Percentiles rank a stretch among this genome's conserved stretches.
Conservation (phyloP, 169 alveolate genomes). For the Plasmodium malariae region DNA sequence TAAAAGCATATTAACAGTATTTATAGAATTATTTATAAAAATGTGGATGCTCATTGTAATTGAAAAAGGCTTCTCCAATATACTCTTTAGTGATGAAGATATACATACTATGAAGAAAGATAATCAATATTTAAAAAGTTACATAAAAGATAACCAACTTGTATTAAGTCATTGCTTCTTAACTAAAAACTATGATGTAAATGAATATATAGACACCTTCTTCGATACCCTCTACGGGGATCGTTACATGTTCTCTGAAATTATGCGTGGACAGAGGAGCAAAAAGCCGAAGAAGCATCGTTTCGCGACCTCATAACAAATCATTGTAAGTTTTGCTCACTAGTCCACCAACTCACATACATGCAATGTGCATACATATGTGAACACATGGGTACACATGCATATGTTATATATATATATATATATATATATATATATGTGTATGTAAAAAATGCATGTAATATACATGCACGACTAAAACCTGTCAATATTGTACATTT, state of each 20-base stretch:
- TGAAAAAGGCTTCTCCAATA: conserved; percentile 64
- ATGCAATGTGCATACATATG: too few relatives aligned
- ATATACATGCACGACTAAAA: too few relatives aligned
- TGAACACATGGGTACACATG: too few relatives aligned
- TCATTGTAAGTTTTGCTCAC: conserved; percentile 62
- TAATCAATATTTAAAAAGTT: conserved; percentile 21
- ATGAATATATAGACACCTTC: conserved; percentile 58
- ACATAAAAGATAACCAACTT: conserved; percentile 33
- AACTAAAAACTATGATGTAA: conserved; percentile 44
- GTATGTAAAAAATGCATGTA: neutral
- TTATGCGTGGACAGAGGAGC: conserved; percentile 15
- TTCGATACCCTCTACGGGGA: conserved; percentile 38
- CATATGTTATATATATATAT: neutral
- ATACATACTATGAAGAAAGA: conserved; percentile 53
- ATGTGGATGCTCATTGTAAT: conserved; percentile 61
- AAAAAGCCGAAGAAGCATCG: conserved; percentile 30
- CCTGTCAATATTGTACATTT: too few relatives aligned
- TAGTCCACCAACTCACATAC: too few relatives aligned
- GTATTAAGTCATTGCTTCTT: conserved; percentile 29
- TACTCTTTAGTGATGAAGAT: conserved; percentile 17
- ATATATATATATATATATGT: neutral
- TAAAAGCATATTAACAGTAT: conserved; percentile 51
- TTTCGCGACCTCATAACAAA: conserved; percentile 55
- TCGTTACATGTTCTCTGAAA: conserved; percentile 30
- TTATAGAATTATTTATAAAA: conserved; percentile 63